These are phyloP conservation scores for Oryza meridionalis DNA, from an alignment of 176 grass and related monocot genomes.

Conservation along the genomic window DNA sequence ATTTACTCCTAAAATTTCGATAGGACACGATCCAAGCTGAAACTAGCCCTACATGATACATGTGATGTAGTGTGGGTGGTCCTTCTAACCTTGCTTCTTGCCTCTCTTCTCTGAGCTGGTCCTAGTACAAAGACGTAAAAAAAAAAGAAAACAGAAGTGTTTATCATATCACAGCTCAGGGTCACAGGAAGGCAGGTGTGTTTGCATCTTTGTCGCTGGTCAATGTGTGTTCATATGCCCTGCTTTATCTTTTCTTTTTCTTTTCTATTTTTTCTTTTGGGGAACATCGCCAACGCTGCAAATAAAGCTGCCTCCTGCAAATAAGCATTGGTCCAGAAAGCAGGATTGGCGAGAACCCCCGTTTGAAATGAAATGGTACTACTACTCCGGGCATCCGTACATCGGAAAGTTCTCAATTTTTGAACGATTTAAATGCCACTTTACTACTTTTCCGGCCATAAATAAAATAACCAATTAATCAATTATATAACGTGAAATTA, in stretches of 20 bases:
- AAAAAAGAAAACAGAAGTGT: background rate
- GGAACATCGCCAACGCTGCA: slow-evolving; percentile 31
- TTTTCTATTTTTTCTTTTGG: slow-evolving; percentile 1
- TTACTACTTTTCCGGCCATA: too few species aligned
- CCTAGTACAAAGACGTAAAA: background rate
- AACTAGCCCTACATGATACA: background rate
- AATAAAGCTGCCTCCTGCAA: slow-evolving; percentile 44
- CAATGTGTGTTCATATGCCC: slow-evolving; percentile 8
- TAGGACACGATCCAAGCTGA: background rate
- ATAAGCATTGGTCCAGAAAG: background rate
- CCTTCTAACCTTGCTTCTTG: background rate
- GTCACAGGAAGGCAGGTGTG: slow-evolving; percentile 34
- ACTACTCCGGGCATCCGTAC: too few species aligned
- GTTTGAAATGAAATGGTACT: background rate
- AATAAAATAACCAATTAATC: too few species aligned
- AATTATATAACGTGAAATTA: too few species aligned
- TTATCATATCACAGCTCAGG: background rate
- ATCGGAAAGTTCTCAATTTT: too few species aligned
- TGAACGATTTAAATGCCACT: too few species aligned
- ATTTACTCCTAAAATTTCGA: background rate
- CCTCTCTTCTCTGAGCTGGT: slow-evolving; percentile 22
- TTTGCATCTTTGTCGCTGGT: slow-evolving; percentile 47
- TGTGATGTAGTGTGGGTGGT: slow-evolving; percentile 25
- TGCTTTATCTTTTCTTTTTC: background rate
- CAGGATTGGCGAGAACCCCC: background rate